Evolutionary conservation across 2,329 filamentous ascomycete genomes (phyloP).

Genomic region (Colletotrichum sp.): DNA sequence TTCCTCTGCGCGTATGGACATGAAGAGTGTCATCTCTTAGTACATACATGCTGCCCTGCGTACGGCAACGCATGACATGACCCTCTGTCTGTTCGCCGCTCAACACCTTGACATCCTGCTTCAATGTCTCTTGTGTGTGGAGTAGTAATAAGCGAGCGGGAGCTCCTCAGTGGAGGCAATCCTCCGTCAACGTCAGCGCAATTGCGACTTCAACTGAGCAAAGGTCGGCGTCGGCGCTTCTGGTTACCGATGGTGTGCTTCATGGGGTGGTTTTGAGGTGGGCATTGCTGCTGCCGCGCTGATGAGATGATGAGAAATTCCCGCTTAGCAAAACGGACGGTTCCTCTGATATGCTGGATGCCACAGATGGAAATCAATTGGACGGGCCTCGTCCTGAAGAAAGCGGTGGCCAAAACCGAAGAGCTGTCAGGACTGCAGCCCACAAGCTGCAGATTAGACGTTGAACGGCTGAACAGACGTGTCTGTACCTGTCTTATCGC

Average conservation of each 20-base stretch:
- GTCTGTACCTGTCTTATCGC: not conserved
- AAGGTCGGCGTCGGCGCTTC: not conserved
- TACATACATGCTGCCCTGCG: not conserved
- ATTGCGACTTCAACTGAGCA: not conserved
- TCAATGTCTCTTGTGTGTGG: not conserved
- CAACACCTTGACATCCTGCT: not conserved
- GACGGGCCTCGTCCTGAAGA: not conserved
- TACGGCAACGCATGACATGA: not conserved
- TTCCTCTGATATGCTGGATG: not conserved
- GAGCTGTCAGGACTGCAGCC: not conserved
- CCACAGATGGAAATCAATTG: not conserved
- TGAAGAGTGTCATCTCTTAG: not conserved
- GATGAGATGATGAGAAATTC: not conserved
- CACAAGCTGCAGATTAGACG: not conserved
- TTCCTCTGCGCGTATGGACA: not conserved
- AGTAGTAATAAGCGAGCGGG: not conserved
- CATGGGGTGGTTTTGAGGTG: not conserved
- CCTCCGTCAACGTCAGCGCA: not conserved
- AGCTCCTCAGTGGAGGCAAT: not conserved
- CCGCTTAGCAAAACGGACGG: not conserved
- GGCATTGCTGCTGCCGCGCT: not conserved
- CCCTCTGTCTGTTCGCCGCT: not conserved
- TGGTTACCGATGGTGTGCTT: not conserved
- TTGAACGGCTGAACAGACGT: not conserved
- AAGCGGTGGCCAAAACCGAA: not conserved